Evolutionary conservation across 2,329 filamentous ascomycete genomes (phyloP).

Genomic region (Neurospora sp.): DNA sequence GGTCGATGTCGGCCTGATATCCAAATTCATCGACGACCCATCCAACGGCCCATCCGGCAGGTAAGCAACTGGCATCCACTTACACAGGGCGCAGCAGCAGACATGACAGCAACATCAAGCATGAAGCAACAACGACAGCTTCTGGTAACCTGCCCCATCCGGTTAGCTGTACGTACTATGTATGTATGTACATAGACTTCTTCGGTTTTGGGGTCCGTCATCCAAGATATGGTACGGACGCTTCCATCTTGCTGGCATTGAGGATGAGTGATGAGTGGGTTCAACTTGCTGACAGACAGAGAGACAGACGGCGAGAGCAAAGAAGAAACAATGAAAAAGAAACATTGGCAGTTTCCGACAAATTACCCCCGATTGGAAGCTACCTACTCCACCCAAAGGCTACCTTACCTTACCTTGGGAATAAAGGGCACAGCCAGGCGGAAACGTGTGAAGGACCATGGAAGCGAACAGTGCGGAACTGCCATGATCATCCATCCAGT

Average conservation of each 20-base stretch:
- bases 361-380: not conserved
- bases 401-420: not conserved
- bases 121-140: not conserved
- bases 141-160: not conserved
- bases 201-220: not conserved
- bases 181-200: not conserved
- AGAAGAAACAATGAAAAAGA: not conserved
- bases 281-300: not conserved
- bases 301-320: not conserved
- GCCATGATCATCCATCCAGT: not conserved
- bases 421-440: not conserved
- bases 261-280: not conserved
- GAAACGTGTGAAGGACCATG: not conserved
- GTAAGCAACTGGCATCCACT: not conserved
- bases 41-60: not conserved
- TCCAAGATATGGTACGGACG: not conserved
- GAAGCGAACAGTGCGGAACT: not conserved
- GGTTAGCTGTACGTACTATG: not conserved
- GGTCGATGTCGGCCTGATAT: not conserved
- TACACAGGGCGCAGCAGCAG: not conserved
- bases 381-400: not conserved
- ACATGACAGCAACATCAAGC: not conserved
- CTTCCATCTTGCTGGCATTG: not conserved
- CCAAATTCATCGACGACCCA: not conserved
- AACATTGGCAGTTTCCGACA: not conserved